Evolutionary conservation across 208 protist genomes (phyloP).

Genomic region (Leishmania mexicana): DNA sequence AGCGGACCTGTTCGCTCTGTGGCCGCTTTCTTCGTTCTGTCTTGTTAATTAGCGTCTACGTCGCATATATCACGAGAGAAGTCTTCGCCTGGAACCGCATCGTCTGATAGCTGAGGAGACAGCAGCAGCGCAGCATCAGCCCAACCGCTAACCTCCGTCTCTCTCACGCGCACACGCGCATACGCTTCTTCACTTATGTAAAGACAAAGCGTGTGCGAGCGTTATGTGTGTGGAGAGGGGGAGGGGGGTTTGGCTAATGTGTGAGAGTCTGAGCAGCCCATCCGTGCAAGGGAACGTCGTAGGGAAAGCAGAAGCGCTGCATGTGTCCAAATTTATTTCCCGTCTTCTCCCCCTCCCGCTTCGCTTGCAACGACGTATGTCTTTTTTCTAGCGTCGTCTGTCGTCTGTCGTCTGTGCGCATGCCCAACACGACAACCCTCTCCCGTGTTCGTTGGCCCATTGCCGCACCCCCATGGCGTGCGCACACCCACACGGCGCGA

Average conservation of each 20-base stretch:
- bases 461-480: background rate
- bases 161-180: background rate
- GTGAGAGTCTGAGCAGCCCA: background rate
- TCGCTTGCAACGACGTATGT: background rate
- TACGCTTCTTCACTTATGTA: background rate
- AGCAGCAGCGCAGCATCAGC: background rate
- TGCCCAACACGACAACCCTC: background rate
- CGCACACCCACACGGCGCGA: background rate
- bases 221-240: background rate
- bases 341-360: background rate
- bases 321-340: background rate
- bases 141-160: background rate
- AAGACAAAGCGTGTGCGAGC: background rate
- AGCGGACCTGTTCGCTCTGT: background rate
- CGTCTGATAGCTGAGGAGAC: background rate
- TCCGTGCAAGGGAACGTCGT: background rate
- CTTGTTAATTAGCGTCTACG: background rate
- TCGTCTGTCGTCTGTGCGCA: no score
- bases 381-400: background rate
- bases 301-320: background rate
- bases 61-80: background rate
- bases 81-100: background rate
- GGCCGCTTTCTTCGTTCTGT: background rate
- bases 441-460: background rate
- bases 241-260: background rate